Percentiles rank a stretch among this genome's conserved stretches.
phyloP scores from a whole-genome alignment of 2,329 filamentous ascomycete genomes.

The Rhinocladiella similis region DNA sequence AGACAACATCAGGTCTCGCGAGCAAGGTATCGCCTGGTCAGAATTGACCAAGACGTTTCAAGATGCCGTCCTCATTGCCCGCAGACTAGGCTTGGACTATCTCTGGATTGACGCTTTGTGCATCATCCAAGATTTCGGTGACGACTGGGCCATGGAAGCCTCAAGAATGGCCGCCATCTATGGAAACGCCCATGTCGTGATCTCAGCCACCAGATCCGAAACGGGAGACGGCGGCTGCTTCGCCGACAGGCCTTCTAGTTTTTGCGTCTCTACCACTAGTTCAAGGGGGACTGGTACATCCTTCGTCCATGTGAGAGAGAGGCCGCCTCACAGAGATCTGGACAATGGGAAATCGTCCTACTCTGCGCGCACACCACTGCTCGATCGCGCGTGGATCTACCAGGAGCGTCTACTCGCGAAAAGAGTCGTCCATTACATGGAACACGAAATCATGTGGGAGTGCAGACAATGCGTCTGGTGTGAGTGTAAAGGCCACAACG shows the following conservation, averaged over 20 bases:
- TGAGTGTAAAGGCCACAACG: not conserved
- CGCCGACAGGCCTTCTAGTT: not conserved
- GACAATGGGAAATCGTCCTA: no score
- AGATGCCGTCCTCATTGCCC: conserved; percentile 11
- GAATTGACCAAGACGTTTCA: conserved; percentile 7
- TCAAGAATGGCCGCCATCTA: conserved; percentile 20
- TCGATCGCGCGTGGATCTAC: conserved; percentile 14
- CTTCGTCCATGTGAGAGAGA: not conserved
- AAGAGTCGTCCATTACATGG: conserved; percentile 12
- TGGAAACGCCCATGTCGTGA: conserved; percentile 11
- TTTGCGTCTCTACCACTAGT: not conserved
- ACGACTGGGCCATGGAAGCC: conserved; percentile 17
- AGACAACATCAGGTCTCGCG: no score
- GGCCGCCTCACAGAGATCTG: not conserved
- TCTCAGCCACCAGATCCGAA: conserved; percentile 10
- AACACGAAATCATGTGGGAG: conserved; percentile 20
- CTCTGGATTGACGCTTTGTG: conserved; percentile 31
- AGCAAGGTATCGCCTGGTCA: not conserved
- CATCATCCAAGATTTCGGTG: conserved; percentile 29
- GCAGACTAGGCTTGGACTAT: conserved; percentile 20
- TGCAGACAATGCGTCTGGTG: conserved; percentile 9
- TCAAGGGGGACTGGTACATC: not conserved
- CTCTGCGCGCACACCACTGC: not conserved
- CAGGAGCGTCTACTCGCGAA: conserved; percentile 21
- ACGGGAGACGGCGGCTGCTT: not conserved